Evolutionary conservation across 208 protist species (phyloP).

Genomic region (Porcisia deanei): DNA sequence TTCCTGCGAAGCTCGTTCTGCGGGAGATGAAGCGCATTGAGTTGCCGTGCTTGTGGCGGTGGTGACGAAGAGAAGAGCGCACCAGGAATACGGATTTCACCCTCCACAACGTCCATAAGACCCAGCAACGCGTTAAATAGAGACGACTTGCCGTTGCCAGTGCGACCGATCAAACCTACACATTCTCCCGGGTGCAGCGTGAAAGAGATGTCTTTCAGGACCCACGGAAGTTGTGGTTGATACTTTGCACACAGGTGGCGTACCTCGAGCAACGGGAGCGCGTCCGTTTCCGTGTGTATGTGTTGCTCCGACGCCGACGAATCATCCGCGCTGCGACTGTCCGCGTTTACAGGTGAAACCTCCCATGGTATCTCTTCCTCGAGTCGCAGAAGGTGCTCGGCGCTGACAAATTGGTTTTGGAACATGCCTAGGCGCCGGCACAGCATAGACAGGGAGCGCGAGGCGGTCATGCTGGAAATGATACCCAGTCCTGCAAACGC

Average conservation of each 20-base stretch:
- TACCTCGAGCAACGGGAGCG: constrained; percentile 54
- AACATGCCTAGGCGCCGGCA: constrained; percentile 71
- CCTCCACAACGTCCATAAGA: constrained; percentile 88
- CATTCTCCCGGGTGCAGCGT: constrained; percentile 51
- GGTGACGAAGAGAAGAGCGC: constrained; percentile 24
- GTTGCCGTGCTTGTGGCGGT: constrained; percentile 4
- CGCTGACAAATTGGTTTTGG: constrained; percentile 81
- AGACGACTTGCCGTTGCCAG: constrained; percentile 87
- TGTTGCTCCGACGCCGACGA: constrained; percentile 5
- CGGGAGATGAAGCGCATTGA: constrained; percentile 22
- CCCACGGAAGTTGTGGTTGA: constrained; percentile 55
- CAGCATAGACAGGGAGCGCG: constrained; percentile 56
- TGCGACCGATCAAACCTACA: constrained; percentile 76
- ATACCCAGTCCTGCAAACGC: constrained; percentile 71
- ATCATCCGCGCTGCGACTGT: constrained; percentile 1
- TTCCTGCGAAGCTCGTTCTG: constrained; percentile 68
- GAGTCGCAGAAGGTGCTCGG: constrained; percentile 61
- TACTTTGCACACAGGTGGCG: constrained; percentile 71
- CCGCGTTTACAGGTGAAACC: constrained; percentile 6
- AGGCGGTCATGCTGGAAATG: constrained; percentile 59
- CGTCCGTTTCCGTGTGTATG: background rate
- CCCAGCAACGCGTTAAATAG: constrained; percentile 77
- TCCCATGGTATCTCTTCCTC: constrained; percentile 42
- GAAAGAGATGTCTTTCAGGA: constrained; percentile 70
- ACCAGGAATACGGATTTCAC: constrained; percentile 37